Percentiles rank a stretch among this genome's conserved stretches.
Conservation (phyloP, 225 moss, liverwort and hornwort species). For the Polytrichum formosum region DNA sequence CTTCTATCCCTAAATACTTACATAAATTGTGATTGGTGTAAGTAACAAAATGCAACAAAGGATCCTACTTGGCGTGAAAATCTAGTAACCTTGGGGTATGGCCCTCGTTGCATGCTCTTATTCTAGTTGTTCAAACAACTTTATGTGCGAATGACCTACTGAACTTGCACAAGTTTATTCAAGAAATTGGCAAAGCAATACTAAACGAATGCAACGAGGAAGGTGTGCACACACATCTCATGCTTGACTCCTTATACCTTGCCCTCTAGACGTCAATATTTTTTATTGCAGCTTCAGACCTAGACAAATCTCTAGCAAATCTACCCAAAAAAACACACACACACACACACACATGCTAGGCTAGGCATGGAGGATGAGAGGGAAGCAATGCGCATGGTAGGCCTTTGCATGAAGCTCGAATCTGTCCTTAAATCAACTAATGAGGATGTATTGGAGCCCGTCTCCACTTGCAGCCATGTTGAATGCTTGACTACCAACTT, state of each 20-base stretch:
- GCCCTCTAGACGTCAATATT: background rate
- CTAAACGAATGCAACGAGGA: background rate
- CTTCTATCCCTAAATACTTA: background rate
- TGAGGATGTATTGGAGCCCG: too few species aligned
- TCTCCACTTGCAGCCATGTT: too few species aligned
- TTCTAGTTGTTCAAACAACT: background rate
- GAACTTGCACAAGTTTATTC: background rate
- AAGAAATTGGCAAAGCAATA: background rate
- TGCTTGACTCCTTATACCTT: background rate
- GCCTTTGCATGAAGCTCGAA: too few species aligned
- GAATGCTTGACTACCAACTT: too few species aligned
- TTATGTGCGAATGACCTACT: background rate
- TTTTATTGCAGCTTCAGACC: background rate
- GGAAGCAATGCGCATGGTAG: fast-evolving
- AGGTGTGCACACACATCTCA: background rate
- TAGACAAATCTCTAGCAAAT: background rate
- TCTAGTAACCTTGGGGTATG: too few species aligned
- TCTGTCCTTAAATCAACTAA: too few species aligned
- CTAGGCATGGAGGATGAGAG: background rate
- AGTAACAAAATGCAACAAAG: too few species aligned
- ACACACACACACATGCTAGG: background rate
- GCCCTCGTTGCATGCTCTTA: background rate
- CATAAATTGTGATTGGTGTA: background rate
- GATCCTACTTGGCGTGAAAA: too few species aligned
- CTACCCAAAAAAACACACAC: too few species aligned